These are phyloP conservation scores for Nemania serpens DNA, from an alignment of 2,329 filamentous ascomycete species.

Conservation along the genomic window DNA sequence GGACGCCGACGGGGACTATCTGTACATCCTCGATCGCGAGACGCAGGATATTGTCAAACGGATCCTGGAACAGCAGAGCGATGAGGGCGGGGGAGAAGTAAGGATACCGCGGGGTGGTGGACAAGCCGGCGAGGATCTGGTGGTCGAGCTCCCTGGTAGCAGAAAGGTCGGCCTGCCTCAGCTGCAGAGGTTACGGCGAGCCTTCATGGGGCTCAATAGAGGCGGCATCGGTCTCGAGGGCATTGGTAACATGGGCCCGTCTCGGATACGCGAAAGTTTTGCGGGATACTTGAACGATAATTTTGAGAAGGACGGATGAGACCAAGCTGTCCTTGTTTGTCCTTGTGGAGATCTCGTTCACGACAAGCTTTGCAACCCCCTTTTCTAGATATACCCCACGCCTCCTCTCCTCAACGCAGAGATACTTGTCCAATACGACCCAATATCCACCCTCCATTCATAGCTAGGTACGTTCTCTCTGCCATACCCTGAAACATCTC, in stretches of 20 bases:
- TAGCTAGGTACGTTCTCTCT: not conserved
- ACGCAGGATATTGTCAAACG: conserved; percentile 76
- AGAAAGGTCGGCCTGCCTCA: conserved; percentile 72
- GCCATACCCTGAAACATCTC: too few relatives aligned
- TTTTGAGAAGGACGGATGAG: conserved; percentile 62
- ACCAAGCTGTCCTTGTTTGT: not conserved
- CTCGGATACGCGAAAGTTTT: conserved; percentile 65
- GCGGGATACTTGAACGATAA: conserved; percentile 69
- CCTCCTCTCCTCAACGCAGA: not conserved
- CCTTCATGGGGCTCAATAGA: conserved; percentile 77
- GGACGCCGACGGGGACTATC: conserved; percentile 72
- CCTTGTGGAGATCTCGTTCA: not conserved
- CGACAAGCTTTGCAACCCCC: not conserved
- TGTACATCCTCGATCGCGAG: conserved; percentile 78
- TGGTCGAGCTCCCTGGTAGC: conserved; percentile 66
- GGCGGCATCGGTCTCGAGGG: conserved; percentile 66
- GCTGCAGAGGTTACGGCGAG: conserved; percentile 75
- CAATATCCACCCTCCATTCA: not conserved
- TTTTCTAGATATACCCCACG: conserved; percentile 8
- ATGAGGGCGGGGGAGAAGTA: conserved; percentile 67
- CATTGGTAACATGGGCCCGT: conserved; percentile 58
- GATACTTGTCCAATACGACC: not conserved
- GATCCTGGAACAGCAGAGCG: conserved; percentile 70
- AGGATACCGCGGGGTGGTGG: conserved; percentile 47
- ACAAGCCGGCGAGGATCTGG: conserved; percentile 51